Evolutionary conservation across 768 basidiomycete genomes (phyloP), one percentile per base, ranked within the genome.

Genomic region (Leccinum subgranulosum): DNA sequence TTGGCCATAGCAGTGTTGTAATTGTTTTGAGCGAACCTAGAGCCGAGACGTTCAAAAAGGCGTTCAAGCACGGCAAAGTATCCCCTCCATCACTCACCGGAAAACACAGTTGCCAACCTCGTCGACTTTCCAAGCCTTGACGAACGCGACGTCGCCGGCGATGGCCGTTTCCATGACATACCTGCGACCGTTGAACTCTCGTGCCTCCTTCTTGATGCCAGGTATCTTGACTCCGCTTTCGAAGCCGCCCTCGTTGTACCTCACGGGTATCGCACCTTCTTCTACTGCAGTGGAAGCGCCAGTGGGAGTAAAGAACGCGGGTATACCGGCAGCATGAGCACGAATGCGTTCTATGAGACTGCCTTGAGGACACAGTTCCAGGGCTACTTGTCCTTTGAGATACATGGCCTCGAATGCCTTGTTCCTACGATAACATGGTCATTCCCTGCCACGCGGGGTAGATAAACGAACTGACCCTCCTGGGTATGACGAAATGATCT

Each of bases 251-350:
- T 82, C 77, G 51, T 89, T 87, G 72, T 92, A 93, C 23, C 86
- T 81, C 62, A 88, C 81, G 27, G 92, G 89, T 65, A 94, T 91
- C 4, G 80, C 72, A 2, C 92, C 92, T 49, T 84, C 75, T 71
- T 94, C 90, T 3, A 93, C 83, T 3, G 90, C 90, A 19, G 92
- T 94, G 21, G 82, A 82, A 8, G 91, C 90, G 15, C 94, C 94
- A 0, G 93, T 94, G 15, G 93, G 94, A 6, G 92, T 96, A 74
- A 79, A 95, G 78, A 97, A 94, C n/a, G 88, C 92, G 17, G 94
- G 93, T 58, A 94, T 92, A 51, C 94, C 94, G 11, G 92, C 90
- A 9, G 92, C 93, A 56, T 92, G 89, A 7, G 94, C 90, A 34
- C 93, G 87, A 59, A 94, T 79, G 57, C 93, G 87, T 68, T 94